Conservation (phyloP, 345 rosid genomes). For the Chamaenerion angustifolium region DNA sequence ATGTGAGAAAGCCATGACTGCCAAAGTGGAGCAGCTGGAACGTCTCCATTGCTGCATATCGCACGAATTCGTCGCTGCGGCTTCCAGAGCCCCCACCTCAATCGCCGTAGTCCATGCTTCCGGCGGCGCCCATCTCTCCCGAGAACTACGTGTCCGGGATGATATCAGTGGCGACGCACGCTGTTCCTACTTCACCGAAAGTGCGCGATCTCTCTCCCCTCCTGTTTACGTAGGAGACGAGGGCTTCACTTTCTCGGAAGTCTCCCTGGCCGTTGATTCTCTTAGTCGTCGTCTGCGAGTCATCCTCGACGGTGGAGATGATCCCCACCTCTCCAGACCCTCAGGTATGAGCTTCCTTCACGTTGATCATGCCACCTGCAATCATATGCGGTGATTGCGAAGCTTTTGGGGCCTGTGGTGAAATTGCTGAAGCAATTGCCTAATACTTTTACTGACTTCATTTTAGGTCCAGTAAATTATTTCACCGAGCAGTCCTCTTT, state of each 20-base stretch:
- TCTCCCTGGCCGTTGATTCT: constrained; percentile 37
- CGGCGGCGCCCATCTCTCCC: constrained; percentile 6
- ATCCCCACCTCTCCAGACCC: constrained; percentile 24
- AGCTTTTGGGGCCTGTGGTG: background rate
- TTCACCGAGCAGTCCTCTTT: constrained; percentile 1
- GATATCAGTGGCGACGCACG: constrained; percentile 2
- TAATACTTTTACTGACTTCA: background rate
- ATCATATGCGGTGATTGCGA: background rate
- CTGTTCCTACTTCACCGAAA: constrained; percentile 1
- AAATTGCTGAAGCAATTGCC: background rate
- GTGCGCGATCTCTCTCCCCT: constrained; percentile 12
- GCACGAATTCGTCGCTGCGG: constrained; percentile 43
- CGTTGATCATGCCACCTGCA: background rate
- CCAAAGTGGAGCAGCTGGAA: constrained; percentile 6
- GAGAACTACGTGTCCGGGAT: constrained; percentile 10
- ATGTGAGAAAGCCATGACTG: background rate
- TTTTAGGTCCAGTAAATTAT: background rate
- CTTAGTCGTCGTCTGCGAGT: constrained; percentile 41
- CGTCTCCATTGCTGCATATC: constrained; percentile 46
- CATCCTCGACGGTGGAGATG: constrained; percentile 28
- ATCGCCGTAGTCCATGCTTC: constrained; percentile 51
- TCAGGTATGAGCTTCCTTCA: constrained; percentile 17
- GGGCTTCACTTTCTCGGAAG: constrained; percentile 41
- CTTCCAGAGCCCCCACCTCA: constrained; percentile 26
- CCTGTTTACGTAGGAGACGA: constrained; percentile 48